phyloP scores from a whole-genome alignment of 768 basidiomycete species.

The Mycena maculata region DNA sequence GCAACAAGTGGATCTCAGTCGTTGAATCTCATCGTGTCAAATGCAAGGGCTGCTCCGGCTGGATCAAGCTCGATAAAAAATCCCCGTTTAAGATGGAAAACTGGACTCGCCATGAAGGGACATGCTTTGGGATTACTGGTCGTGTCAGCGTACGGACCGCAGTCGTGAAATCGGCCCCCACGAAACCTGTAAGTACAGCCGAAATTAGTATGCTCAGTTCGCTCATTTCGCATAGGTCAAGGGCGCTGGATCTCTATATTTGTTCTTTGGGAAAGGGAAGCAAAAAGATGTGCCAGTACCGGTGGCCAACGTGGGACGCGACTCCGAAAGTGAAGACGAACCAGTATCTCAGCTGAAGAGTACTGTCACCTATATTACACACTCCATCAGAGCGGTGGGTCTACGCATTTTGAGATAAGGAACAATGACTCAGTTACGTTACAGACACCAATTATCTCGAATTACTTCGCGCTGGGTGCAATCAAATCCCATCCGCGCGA shows the following conservation, averaged over 20 bases:
- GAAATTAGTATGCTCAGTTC: background rate
- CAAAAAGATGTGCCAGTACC: background rate
- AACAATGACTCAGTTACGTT: background rate
- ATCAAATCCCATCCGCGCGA: background rate
- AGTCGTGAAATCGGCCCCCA: background rate
- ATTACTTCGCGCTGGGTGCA: background rate
- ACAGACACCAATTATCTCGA: background rate
- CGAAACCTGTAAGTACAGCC: background rate
- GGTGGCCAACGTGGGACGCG: background rate
- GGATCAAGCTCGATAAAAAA: background rate
- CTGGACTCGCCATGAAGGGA: background rate
- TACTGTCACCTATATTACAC: background rate
- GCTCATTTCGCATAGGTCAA: background rate
- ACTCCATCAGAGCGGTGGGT: background rate
- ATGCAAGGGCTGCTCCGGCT: background rate
- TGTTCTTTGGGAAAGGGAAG: background rate
- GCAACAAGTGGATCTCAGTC: background rate
- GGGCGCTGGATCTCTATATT: background rate
- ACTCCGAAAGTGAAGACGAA: background rate
- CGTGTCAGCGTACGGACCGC: background rate
- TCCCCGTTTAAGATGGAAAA: background rate
- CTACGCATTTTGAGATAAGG: background rate
- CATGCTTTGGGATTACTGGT: background rate
- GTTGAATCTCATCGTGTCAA: conserved; percentile 8
- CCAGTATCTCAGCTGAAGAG: background rate